phyloP scores from a whole-genome alignment of 441 rosid species.

The Arabidopsis hybrid region DNA sequence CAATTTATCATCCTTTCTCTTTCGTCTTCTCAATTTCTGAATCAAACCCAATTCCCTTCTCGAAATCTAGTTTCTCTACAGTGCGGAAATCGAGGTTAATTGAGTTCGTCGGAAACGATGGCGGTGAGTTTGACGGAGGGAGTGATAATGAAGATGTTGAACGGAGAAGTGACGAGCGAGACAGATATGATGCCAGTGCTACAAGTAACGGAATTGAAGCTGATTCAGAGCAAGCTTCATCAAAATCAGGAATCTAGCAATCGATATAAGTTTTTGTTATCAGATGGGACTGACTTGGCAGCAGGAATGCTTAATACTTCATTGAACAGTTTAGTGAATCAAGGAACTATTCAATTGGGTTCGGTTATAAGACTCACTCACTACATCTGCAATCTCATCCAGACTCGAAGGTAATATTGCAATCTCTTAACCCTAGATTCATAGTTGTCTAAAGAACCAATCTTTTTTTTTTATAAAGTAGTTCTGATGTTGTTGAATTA shows the following conservation, averaged over 20 bases:
- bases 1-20: neutral
- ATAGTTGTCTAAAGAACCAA: neutral
- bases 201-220: slow-evolving; percentile 72
- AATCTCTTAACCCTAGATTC: neutral
- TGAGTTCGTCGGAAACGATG: slow-evolving; percentile 32
- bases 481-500: neutral
- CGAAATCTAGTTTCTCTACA: neutral
- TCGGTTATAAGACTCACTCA: slow-evolving; percentile 62
- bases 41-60: neutral
- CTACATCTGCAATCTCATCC: slow-evolving; percentile 66
- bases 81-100: neutral
- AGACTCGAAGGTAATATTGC: slow-evolving; percentile 56
- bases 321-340: slow-evolving; percentile 57
- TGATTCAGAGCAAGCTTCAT: slow-evolving; percentile 54
- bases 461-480: neutral
- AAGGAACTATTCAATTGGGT: slow-evolving; percentile 62
- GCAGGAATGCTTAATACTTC: slow-evolving; percentile 79
- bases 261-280: slow-evolving; percentile 61
- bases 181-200: slow-evolving; percentile 62
- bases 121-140: slow-evolving; percentile 63
- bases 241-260: slow-evolving; percentile 35
- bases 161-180: slow-evolving; percentile 51
- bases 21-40: slow-evolving; percentile 5
- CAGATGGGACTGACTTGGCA: slow-evolving; percentile 65
- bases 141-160: slow-evolving; percentile 56